Conservation (phyloP, 1,284 basidiomycete genomes). For the Apiotrichum brassicae region DNA sequence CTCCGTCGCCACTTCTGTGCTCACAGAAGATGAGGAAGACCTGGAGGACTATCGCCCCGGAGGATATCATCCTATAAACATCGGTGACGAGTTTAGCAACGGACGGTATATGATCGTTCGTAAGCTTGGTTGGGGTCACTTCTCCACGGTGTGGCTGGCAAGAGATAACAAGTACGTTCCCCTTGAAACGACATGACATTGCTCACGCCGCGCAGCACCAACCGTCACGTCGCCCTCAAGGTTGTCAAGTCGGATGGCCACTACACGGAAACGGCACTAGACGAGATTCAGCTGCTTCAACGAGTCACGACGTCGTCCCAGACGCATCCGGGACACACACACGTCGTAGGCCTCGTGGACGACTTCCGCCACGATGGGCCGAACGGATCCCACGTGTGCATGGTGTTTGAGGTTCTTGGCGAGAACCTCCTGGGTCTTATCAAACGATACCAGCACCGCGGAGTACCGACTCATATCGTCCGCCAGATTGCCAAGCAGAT, state of each 20-base stretch:
- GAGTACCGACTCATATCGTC: slow-evolving; percentile 88
- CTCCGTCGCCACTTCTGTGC: slow-evolving; percentile 38
- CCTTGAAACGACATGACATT: not conserved
- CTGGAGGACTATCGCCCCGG: slow-evolving; percentile 73
- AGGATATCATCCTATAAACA: slow-evolving; percentile 91
- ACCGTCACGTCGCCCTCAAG: slow-evolving; percentile 96
- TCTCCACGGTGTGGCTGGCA: slow-evolving; percentile 89
- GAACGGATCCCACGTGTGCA: slow-evolving; percentile 96
- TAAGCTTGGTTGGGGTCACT: slow-evolving; percentile 97
- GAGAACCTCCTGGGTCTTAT: slow-evolving; percentile 97
- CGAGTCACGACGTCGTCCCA: slow-evolving; percentile 79
- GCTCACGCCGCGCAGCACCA: slow-evolving; percentile 57
- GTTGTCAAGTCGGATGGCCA: slow-evolving; percentile 96
- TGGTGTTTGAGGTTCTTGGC: slow-evolving; percentile 98
- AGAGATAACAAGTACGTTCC: slow-evolving; percentile 71
- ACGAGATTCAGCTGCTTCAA: slow-evolving; percentile 97
- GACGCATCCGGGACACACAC: slow-evolving; percentile 54
- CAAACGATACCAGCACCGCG: slow-evolving; percentile 77
- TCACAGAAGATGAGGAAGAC: slow-evolving; percentile 49
- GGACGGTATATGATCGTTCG: slow-evolving; percentile 84
- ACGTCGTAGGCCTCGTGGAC: slow-evolving; percentile 91
- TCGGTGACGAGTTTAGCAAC: slow-evolving; percentile 86
- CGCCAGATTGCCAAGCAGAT: slow-evolving; percentile 97
- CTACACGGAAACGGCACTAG: slow-evolving; percentile 95
- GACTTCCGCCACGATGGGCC: slow-evolving; percentile 95